Conservation (phyloP, 1,284 basidiomycete species). For the Laetiporus sulphureus region DNA sequence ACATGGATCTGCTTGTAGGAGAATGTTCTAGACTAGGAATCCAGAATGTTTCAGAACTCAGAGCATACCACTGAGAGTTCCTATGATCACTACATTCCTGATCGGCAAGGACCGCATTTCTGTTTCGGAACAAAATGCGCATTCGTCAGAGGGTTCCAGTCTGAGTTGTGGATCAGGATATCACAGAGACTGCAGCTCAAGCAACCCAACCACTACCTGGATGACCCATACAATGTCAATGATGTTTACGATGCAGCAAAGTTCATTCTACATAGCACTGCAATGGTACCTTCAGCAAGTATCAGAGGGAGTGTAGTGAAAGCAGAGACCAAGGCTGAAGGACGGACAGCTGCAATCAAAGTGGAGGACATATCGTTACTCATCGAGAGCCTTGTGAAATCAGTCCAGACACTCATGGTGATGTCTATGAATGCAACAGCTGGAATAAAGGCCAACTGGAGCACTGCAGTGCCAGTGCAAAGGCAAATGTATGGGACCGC, state of each 20-base stretch:
- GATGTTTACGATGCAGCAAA: slow-evolving; percentile 6
- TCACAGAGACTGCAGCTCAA: slow-evolving; percentile 6
- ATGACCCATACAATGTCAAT: slow-evolving; percentile 6
- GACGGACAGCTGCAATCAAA: not conserved
- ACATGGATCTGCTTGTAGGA: slow-evolving; percentile 2
- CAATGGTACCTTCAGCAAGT: not conserved
- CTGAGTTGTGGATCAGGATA: not conserved
- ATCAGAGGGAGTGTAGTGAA: too few relatives aligned
- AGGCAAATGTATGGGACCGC: slow-evolving; percentile 2
- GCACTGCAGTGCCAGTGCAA: not conserved
- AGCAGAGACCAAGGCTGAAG: not conserved
- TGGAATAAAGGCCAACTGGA: not conserved
- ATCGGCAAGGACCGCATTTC: slow-evolving; percentile 6
- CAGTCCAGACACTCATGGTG: not conserved
- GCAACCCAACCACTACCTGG: slow-evolving; percentile 7
- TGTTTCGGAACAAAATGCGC: slow-evolving; percentile 5
- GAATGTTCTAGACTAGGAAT: slow-evolving; percentile 1
- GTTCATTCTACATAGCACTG: slow-evolving; percentile 7
- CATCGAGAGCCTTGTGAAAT: slow-evolving; percentile 2
- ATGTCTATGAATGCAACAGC: not conserved
- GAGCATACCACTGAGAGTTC: slow-evolving; percentile 8
- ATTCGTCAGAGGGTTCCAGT: slow-evolving; percentile 5
- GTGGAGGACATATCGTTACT: slow-evolving; percentile 2
- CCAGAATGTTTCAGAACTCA: slow-evolving; percentile 3
- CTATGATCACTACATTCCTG: slow-evolving; percentile 5